Conservation (phyloP, 139 green algal species). For the Tetraselmis chui region DNA sequence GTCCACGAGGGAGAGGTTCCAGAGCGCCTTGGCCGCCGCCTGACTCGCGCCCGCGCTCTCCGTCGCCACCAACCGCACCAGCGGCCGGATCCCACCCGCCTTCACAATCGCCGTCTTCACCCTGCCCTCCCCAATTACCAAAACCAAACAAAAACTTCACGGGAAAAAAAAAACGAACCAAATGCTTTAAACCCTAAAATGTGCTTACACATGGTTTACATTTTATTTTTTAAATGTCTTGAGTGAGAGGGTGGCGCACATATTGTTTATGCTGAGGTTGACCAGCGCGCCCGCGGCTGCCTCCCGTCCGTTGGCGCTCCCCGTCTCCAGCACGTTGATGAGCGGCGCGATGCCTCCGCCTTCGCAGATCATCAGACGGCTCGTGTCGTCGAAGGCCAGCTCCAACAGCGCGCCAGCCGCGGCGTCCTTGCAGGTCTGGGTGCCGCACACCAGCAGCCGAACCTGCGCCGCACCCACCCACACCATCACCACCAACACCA, state of each 20-base stretch:
- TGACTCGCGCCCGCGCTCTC: background rate
- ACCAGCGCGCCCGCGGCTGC: background rate
- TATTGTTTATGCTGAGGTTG: background rate
- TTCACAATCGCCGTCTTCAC: background rate
- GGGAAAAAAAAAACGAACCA: too few relatives aligned
- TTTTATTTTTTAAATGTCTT: too few relatives aligned
- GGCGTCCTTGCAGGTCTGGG: background rate
- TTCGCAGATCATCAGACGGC: background rate
- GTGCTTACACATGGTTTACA: too few relatives aligned
- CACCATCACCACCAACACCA: too few relatives aligned
- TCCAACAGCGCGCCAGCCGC: background rate
- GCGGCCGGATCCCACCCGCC: background rate
- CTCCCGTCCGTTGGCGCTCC: background rate
- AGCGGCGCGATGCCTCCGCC: background rate
- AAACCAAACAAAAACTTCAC: too few relatives aligned
- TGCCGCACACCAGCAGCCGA: background rate
- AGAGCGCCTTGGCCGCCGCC: slow-evolving; percentile 7
- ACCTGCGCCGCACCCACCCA: too few relatives aligned
- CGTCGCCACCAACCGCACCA: background rate
- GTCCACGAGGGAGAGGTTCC: slow-evolving; percentile 23
- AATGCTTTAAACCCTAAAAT: too few relatives aligned
- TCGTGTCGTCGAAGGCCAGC: background rate
- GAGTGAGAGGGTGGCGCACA: background rate
- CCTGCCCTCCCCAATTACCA: too few relatives aligned
- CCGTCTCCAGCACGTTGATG: background rate